Evolutionary conservation across 2,329 filamentous ascomycete species (phyloP).

Genomic region (Ceratocystis variospora): DNA sequence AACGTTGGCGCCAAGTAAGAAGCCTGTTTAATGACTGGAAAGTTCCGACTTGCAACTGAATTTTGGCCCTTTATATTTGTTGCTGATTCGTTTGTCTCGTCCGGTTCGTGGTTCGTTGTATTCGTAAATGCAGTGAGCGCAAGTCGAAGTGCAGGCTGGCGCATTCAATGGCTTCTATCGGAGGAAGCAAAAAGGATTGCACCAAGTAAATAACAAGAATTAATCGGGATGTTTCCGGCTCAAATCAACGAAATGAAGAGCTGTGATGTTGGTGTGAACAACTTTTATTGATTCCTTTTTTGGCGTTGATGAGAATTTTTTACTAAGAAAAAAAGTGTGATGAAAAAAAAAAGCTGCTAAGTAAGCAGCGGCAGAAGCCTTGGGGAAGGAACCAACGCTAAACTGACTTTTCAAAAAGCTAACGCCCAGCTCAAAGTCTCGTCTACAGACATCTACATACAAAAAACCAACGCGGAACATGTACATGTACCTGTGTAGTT

Average conservation of each 20-base stretch:
- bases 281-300: background rate
- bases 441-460: too few relatives aligned
- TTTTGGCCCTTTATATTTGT: too few relatives aligned
- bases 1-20: too few relatives aligned
- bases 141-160: background rate
- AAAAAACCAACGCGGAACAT: too few relatives aligned
- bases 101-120: background rate
- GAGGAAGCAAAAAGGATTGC: background rate
- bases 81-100: background rate
- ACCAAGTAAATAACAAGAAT: background rate
- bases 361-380: background rate
- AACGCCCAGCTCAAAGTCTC: background rate
- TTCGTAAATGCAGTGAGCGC: background rate
- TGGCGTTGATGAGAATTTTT: background rate
- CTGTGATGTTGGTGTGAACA: background rate
- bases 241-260: too few relatives aligned
- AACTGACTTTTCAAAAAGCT: background rate
- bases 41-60: too few relatives aligned
- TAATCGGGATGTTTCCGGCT: background rate
- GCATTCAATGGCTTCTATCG: background rate
- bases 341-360: conserved; percentile 7
- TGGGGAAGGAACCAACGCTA: too few relatives aligned
- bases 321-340: conserved; percentile 6
- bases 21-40: too few relatives aligned
- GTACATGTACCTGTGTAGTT: too few relatives aligned